Conservation (phyloP, 164 flowering plant genomes). For the Piper longum region DNA sequence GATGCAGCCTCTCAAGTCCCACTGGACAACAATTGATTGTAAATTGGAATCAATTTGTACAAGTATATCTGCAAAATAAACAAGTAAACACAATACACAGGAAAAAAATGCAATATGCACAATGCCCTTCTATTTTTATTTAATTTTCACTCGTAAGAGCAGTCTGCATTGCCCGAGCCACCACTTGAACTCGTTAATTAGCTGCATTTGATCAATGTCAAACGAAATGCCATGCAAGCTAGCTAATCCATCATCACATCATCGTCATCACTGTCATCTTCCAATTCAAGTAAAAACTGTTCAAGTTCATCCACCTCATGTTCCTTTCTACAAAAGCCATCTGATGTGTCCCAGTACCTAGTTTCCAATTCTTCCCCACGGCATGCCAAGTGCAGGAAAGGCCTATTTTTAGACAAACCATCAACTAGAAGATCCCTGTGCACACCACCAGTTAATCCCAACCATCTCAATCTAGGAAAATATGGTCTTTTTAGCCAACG, state of each 20-base stretch:
- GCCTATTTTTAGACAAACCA: slow-evolving; percentile 54
- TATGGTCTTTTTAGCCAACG: slow-evolving; percentile 85
- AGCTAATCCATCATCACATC: slow-evolving; percentile 7
- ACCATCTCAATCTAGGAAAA: slow-evolving; percentile 80
- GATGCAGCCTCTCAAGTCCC: too few relatives aligned
- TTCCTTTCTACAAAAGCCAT: slow-evolving; percentile 30
- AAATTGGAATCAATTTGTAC: too few relatives aligned
- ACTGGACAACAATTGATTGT: too few relatives aligned
- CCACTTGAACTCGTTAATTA: too few relatives aligned
- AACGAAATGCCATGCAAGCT: background rate
- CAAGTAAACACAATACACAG: too few relatives aligned
- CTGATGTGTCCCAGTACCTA: slow-evolving; percentile 41
- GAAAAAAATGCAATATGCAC: too few relatives aligned
- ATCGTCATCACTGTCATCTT: slow-evolving; percentile 16
- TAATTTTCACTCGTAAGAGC: too few relatives aligned
- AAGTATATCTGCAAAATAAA: too few relatives aligned
- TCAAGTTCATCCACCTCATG: slow-evolving; percentile 59
- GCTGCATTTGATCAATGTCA: too few relatives aligned
- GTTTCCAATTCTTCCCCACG: slow-evolving; percentile 72
- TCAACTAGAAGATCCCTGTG: slow-evolving; percentile 51
- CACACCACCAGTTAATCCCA: slow-evolving; percentile 60
- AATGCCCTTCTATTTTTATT: too few relatives aligned
- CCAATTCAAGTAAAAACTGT: slow-evolving; percentile 50
- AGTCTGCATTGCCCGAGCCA: too few relatives aligned
- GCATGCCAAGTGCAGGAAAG: slow-evolving; percentile 44